Percentiles rank a stretch among this genome's conserved stretches.
Evolutionary conservation across 164 flowering plant species (phyloP).

Genomic region (Annona cherimola): DNA sequence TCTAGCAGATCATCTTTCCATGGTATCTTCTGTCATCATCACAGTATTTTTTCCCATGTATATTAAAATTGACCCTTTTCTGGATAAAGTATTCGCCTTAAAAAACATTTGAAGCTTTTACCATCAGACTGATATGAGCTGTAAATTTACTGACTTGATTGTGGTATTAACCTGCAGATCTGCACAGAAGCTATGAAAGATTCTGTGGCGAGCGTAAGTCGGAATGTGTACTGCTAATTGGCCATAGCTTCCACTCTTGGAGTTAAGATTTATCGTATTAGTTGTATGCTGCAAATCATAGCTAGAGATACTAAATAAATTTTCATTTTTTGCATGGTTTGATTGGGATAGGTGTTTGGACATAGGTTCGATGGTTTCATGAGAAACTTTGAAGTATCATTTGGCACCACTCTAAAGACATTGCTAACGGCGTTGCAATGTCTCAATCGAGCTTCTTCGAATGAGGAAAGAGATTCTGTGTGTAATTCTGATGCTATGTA

Average conservation of each 20-base stretch:
- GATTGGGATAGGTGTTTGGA: conserved; percentile 67
- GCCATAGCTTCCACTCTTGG: conserved; percentile 16
- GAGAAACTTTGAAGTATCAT: conserved; percentile 72
- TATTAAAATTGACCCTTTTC: background rate
- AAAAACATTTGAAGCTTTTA: background rate
- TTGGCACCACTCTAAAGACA: conserved; percentile 75
- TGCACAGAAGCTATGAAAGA: conserved; percentile 73
- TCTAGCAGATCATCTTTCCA: conserved; percentile 52
- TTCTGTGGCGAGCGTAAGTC: conserved; percentile 83
- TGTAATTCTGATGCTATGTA: conserved; percentile 3
- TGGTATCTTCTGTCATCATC: conserved; percentile 33
- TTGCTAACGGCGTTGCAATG: conserved; percentile 25
- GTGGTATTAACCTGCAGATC: conserved; percentile 43
- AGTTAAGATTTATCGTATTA: conserved; percentile 17
- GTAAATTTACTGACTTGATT: conserved; percentile 6
- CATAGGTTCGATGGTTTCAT: conserved; percentile 57
- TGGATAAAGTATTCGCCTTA: background rate
- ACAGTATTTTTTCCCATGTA: too few species aligned
- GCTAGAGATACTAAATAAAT: conserved; percentile 10
- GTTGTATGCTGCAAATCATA: background rate
- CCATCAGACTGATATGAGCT: background rate
- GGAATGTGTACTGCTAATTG: conserved; percentile 20
- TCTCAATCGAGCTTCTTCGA: conserved; percentile 32
- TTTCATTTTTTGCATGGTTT: conserved; percentile 8
- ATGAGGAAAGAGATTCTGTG: conserved; percentile 8